phyloP scores from a whole-genome alignment of 805 yeast genomes.

The Blastobotrys robertii region DNA sequence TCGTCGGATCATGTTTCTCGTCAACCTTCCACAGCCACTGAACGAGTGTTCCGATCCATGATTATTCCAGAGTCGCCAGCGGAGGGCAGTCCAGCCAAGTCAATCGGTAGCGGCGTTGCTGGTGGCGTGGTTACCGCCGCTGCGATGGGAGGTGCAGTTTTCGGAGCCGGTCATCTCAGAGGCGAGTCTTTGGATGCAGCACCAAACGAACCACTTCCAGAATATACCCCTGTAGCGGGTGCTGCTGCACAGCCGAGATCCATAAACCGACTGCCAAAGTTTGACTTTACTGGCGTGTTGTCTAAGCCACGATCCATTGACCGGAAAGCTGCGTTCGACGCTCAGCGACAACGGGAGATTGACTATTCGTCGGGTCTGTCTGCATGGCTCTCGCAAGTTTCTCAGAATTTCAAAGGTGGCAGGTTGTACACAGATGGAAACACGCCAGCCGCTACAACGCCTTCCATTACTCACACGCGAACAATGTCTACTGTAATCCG shows the following conservation, averaged over 20 bases:
- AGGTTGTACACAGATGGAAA: conserved; percentile 21
- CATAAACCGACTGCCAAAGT: conserved; percentile 24
- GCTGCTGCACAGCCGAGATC: conserved; percentile 7
- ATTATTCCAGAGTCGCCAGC: not conserved
- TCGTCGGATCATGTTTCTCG: not conserved
- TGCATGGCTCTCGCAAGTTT: conserved; percentile 24
- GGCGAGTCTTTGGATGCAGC: not conserved
- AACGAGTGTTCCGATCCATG: conserved; percentile 1
- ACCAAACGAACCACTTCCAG: not conserved
- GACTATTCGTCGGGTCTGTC: conserved; percentile 27
- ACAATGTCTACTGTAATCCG: conserved; percentile 17
- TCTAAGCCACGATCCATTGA: conserved; percentile 20
- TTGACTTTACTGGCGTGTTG: conserved; percentile 26
- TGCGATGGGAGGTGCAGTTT: not conserved
- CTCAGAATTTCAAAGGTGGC: conserved; percentile 6
- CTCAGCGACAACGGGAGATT: conserved; percentile 23
- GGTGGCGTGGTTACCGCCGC: not conserved
- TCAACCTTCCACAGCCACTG: not conserved
- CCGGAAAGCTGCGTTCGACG: conserved; percentile 21
- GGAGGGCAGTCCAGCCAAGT: not conserved
- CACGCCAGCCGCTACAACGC: conserved; percentile 18
- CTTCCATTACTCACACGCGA: conserved; percentile 12
- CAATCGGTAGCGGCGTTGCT: not conserved
- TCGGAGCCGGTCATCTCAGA: not conserved
- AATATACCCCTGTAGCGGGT: not conserved